Evolutionary conservation across 1,284 basidiomycete species (phyloP).

Genomic region (Calocybe gambosa): DNA sequence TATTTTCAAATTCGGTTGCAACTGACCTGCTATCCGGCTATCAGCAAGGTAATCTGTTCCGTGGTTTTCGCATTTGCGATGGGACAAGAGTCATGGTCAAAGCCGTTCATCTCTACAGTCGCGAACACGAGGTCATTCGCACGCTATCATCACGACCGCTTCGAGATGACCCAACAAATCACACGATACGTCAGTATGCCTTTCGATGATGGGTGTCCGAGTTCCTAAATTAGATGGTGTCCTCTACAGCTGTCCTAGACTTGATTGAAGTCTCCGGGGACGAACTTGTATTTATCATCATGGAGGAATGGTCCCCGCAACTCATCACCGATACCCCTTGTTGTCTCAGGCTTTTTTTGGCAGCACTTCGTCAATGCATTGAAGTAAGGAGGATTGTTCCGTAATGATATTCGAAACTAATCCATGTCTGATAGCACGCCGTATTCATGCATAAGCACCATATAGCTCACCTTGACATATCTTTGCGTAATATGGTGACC

Average conservation of each 20-base stretch:
- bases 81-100: constrained; percentile 56
- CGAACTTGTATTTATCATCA: constrained; percentile 58
- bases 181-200: constrained; percentile 61
- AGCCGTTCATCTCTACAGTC: constrained; percentile 56
- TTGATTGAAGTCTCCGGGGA: constrained; percentile 51
- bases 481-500: constrained; percentile 59
- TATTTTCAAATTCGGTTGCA: constrained; percentile 1
- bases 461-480: constrained; percentile 68
- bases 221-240: constrained; percentile 7
- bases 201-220: constrained; percentile 1
- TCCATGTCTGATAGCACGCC: constrained; percentile 40
- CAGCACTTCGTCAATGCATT: constrained; percentile 56
- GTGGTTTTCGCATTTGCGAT: constrained; percentile 48
- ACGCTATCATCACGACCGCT: constrained; percentile 46
- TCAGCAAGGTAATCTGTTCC: constrained; percentile 66
- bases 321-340: constrained; percentile 47
- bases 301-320: constrained; percentile 73
- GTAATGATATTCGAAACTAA: background rate
- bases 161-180: constrained; percentile 59
- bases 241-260: constrained; percentile 51
- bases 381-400: constrained; percentile 37
- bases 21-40: constrained; percentile 7
- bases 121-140: constrained; percentile 54
- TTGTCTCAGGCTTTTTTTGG: constrained; percentile 47
- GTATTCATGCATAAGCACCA: constrained; percentile 62